Conservation (phyloP, 1,284 basidiomycete genomes). For the Apiotrichum gracile region DNA sequence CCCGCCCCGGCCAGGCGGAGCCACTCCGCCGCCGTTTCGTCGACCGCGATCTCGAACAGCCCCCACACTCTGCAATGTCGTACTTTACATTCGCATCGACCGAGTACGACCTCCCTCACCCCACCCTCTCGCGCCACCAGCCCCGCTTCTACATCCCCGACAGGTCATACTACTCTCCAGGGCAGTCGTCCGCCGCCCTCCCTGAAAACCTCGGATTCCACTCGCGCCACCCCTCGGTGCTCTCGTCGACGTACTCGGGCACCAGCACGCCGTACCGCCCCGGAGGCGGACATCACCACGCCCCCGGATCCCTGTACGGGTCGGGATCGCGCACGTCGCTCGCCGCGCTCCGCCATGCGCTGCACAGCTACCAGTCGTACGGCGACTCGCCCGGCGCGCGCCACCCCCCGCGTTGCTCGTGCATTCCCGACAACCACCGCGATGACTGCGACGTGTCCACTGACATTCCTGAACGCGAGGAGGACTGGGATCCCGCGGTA, state of each 20-base stretch:
- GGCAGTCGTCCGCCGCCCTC: constrained; percentile 3
- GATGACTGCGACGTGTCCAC: neutral
- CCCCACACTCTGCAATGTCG: constrained; percentile 8
- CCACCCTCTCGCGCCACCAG: constrained; percentile 16
- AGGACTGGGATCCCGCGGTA: constrained; percentile 6
- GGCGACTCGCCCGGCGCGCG: neutral
- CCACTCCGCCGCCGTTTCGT: neutral
- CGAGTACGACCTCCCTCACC: constrained; percentile 19
- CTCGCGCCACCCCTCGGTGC: constrained; percentile 12
- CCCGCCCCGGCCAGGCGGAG: neutral
- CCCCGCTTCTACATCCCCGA: constrained; percentile 25
- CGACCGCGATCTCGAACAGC: neutral
- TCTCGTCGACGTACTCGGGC: constrained; percentile 5
- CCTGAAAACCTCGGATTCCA: constrained; percentile 10
- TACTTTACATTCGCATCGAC: constrained; percentile 14
- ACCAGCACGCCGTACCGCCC: constrained; percentile 9
- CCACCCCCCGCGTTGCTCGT: neutral
- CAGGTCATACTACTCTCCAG: constrained; percentile 10
- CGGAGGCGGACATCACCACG: neutral
- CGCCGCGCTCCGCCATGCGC: constrained; percentile 15
- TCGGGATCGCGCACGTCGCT: constrained; percentile 13
- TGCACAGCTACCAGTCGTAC: constrained; percentile 16
- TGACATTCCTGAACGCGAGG: neutral
- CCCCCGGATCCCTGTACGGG: constrained; percentile 3
- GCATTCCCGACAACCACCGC: neutral